A percentile compares a stretch with the other conserved stretches of the same genome.
These are phyloP conservation scores for Naegleria gruberi DNA, from an alignment of 208 protist species.

Conservation along the genomic window DNA sequence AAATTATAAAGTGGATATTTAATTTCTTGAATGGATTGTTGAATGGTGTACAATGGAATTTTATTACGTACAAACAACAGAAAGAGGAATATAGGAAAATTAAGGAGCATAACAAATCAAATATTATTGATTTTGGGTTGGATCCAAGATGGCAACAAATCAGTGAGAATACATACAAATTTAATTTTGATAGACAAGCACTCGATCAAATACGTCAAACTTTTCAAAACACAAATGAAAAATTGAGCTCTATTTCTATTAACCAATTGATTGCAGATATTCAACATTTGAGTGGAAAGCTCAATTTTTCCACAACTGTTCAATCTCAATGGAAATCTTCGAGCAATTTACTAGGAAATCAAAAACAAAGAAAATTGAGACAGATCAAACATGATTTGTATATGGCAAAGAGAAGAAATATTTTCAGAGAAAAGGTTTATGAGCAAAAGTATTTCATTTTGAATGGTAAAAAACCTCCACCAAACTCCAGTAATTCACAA, in stretches of 20 bases:
- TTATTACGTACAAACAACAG: not conserved
- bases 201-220: not conserved
- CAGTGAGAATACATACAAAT: not conserved
- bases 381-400: conserved; percentile 6
- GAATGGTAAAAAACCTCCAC: not conserved
- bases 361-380: conserved; percentile 8
- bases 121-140: not conserved
- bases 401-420: not conserved
- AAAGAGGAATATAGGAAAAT: not conserved
- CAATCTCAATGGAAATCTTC: not conserved
- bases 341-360: not conserved
- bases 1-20: too few relatives aligned
- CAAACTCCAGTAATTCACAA: not conserved
- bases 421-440: not conserved
- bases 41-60: too few relatives aligned
- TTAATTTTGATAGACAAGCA: not conserved
- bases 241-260: not conserved
- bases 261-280: not conserved
- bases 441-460: not conserved
- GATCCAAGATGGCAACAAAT: not conserved
- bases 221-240: not conserved
- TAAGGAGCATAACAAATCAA: not conserved
- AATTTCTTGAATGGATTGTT: too few relatives aligned
- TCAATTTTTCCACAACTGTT: not conserved
- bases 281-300: not conserved